Conservation (phyloP, 164 flowering plant species). For the Berberis vulgaris region DNA sequence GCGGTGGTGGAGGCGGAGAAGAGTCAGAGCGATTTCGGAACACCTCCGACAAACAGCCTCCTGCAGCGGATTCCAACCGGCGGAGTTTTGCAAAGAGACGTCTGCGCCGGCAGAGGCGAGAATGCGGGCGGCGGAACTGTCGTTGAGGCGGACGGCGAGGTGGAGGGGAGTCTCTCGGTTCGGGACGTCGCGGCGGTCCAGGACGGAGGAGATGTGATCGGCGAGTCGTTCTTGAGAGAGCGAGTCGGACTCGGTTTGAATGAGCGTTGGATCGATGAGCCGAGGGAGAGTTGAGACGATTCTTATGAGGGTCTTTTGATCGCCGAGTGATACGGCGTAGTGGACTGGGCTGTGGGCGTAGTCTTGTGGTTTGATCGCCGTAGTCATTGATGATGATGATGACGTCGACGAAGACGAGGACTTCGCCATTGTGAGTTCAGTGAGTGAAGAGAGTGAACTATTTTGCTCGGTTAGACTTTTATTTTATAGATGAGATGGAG, state of each 20-base stretch:
- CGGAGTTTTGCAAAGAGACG: constrained; percentile 67
- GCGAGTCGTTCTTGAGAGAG: not conserved
- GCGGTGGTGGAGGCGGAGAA: constrained; percentile 53
- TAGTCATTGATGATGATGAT: not conserved
- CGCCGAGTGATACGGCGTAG: not conserved
- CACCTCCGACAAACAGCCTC: constrained; percentile 58
- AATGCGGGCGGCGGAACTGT: constrained; percentile 34
- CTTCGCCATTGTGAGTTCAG: too few relatives aligned
- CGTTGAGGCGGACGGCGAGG: constrained; percentile 13
- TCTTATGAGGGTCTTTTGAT: not conserved
- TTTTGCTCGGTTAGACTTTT: too few relatives aligned
- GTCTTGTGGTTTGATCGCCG: not conserved
- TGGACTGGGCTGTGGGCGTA: constrained; percentile 2
- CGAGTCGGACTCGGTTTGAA: not conserved
- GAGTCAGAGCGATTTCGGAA: constrained; percentile 39
- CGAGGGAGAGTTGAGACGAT: not conserved
- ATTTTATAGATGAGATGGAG: too few relatives aligned
- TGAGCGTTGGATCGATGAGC: not conserved
- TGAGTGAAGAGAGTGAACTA: too few relatives aligned
- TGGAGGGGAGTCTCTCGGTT: constrained; percentile 4
- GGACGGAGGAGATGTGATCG: not conserved
- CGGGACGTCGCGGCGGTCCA: constrained; percentile 4
- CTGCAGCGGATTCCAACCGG: constrained; percentile 86
- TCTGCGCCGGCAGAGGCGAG: constrained; percentile 81
- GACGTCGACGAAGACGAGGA: too few relatives aligned